Base-by-base conservation (phyloP, 176 grass and related monocot genomes). In the Triticum dicoccoides region DNA sequence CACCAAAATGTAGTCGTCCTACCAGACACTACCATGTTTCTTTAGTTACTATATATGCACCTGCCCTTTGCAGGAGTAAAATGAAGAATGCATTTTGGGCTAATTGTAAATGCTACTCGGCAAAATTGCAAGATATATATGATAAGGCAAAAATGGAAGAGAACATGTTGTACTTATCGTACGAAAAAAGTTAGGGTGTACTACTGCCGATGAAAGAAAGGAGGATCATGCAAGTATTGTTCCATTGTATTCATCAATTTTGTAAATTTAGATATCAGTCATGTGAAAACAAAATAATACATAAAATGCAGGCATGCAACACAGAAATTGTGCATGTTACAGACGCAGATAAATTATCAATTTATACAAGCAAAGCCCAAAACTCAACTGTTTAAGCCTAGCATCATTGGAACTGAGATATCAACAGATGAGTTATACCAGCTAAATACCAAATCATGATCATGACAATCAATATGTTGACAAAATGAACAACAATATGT, bases 361-460 rank as follows among this genome's bases (percentile, higher is more conserved):
- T 71, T 25, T 18, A 21, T 54, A 72, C 15, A 73, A 83, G 13
- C 81, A 62, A 72, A 61, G 51, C 8, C 6, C 18, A 23, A 35
- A 37, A 6, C 76, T 33, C 20, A 20, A 77, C 32, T 34, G 11
- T 7, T n/a, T 11, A 58, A 77, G 13, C 49, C 11, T 59, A 59
- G 51, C 49, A 25, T 15, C 47, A 4, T 51, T 51, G 47, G 47
- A 51, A 15, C 13, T 51, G 32, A 3, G 59, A 79, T 61, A 61
- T 24, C 76, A 56, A 62, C 5, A 79, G 3, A 12, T 61, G 3
- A 65, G 82, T 64, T 65, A 34, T 41, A 86, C 56, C 23, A 73
- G 27, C 35, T 78, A 78, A 71, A 72, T 11, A 86, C 44, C 38
- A 65, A 42, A 82, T 37, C 14, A 87, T 58, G 83, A 79, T 6